Evolutionary conservation across 1,284 basidiomycete genomes (phyloP).

Genomic region (Earliella scabrosa): DNA sequence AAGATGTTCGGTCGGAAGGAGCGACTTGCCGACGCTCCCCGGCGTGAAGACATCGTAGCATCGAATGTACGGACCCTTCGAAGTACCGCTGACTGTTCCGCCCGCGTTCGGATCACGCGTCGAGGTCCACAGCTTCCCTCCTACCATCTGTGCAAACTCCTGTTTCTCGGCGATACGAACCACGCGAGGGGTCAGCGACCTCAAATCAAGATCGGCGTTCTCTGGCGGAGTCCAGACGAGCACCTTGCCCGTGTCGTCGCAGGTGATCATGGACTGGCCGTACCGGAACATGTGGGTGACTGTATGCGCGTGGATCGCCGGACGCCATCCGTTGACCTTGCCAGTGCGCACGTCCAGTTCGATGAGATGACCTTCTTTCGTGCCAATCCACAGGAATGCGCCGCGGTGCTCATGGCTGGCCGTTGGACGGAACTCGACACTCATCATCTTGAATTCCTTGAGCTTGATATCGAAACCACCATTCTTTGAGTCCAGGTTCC

Average conservation of each 20-base stretch:
- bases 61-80: slow-evolving; percentile 72
- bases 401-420: slow-evolving; percentile 42
- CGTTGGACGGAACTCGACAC: slow-evolving; percentile 75
- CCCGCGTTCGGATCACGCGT: slow-evolving; percentile 53
- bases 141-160: slow-evolving; percentile 77
- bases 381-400: slow-evolving; percentile 80
- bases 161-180: slow-evolving; percentile 81
- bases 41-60: slow-evolving; percentile 75
- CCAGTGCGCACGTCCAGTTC: slow-evolving; percentile 78
- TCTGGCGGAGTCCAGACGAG: slow-evolving; percentile 66
- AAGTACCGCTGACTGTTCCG: slow-evolving; percentile 40
- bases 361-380: slow-evolving; percentile 85
- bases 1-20: slow-evolving; percentile 63
- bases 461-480: slow-evolving; percentile 52
- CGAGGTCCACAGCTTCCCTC: slow-evolving; percentile 82
- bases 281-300: slow-evolving; percentile 78
- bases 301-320: slow-evolving; percentile 64
- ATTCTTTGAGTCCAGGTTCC: slow-evolving; percentile 64
- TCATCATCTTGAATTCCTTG: slow-evolving; percentile 75
- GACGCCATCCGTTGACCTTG: slow-evolving; percentile 57
- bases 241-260: slow-evolving; percentile 86
- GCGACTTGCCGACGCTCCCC: slow-evolving; percentile 49
- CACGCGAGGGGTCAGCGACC: slow-evolving; percentile 58
- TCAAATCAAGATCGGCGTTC: slow-evolving; percentile 42
- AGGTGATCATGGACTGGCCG: slow-evolving; percentile 69